A percentile compares a stretch with the other conserved stretches of the same genome.
These are phyloP conservation scores for Candida hungchunana DNA, from an alignment of 805 yeast species.

Conservation along the genomic window DNA sequence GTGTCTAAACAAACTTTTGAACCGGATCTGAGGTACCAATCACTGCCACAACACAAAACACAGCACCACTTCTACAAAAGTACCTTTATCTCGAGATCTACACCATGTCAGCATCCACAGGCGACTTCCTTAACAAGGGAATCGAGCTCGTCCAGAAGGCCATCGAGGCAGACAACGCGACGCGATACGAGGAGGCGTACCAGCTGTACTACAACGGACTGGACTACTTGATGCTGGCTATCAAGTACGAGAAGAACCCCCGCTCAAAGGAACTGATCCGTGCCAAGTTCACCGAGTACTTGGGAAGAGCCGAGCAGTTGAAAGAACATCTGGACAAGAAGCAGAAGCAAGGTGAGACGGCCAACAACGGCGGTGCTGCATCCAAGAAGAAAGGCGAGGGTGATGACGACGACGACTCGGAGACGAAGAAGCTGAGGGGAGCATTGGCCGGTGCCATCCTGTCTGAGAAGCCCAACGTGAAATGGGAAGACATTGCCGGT, in stretches of 20 bases:
- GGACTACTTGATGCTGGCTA: conserved; percentile 92
- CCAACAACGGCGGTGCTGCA: conserved; percentile 43
- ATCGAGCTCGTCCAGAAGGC: conserved; percentile 92
- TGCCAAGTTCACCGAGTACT: conserved; percentile 84
- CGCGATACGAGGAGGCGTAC: conserved; percentile 90
- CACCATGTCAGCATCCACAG: conserved; percentile 34
- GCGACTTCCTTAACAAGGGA: conserved; percentile 89
- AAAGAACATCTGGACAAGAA: conserved; percentile 80
- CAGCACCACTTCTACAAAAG: too few species aligned
- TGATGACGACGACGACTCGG: conserved; percentile 67
- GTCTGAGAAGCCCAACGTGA: conserved; percentile 86
- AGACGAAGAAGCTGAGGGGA: conserved; percentile 82
- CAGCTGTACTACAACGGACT: conserved; percentile 87
- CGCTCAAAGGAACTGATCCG: conserved; percentile 85
- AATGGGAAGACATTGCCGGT: conserved; percentile 96
- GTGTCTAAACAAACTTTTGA: too few species aligned
- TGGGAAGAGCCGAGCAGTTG: conserved; percentile 89
- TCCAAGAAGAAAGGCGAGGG: conserved; percentile 53
- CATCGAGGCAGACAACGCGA: conserved; percentile 87
- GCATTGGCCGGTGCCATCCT: conserved; percentile 91
- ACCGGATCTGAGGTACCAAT: too few species aligned
- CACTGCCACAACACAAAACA: too few species aligned
- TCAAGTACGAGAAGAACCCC: conserved; percentile 90
- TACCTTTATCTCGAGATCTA: too few species aligned
- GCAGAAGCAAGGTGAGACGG: conserved; percentile 35